Percentiles rank a stretch among this genome's conserved stretches.
Conservation (phyloP, 1,139 yeast species). For the Geotrichum klebahnii region DNA sequence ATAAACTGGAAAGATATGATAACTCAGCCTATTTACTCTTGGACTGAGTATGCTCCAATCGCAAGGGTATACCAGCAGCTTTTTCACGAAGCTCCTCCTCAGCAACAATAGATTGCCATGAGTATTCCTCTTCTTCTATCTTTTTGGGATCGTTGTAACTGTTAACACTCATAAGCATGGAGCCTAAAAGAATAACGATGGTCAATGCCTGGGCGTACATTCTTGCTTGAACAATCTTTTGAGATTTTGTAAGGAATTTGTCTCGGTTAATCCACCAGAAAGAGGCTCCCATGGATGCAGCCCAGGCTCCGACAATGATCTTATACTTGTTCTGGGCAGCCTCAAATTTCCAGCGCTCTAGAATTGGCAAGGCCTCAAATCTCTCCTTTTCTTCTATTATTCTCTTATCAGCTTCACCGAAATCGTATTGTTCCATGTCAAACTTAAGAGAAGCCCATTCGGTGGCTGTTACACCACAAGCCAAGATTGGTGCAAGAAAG, state of each 20-base stretch:
- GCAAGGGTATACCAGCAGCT: slow-evolving; percentile 24
- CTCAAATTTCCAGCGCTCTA: slow-evolving; percentile 17
- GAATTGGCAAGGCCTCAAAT: slow-evolving; percentile 12
- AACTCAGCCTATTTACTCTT: slow-evolving; percentile 5
- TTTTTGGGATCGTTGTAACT: slow-evolving; percentile 32
- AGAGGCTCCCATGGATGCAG: slow-evolving; percentile 77
- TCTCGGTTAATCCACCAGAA: slow-evolving; percentile 75
- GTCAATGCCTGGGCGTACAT: slow-evolving; percentile 84
- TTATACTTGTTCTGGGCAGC: slow-evolving; percentile 59
- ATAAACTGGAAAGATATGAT: neutral
- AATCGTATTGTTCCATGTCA: slow-evolving; percentile 28
- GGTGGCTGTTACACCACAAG: slow-evolving; percentile 35
- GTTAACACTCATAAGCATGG: slow-evolving; percentile 35
- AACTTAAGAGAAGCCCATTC: slow-evolving; percentile 38
- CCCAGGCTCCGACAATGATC: slow-evolving; percentile 78
- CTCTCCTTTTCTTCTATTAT: slow-evolving; percentile 19
- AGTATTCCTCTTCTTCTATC: slow-evolving; percentile 33
- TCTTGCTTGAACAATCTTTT: slow-evolving; percentile 88
- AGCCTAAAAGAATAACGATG: slow-evolving; percentile 38
- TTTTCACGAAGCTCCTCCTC: slow-evolving; percentile 32
- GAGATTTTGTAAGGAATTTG: slow-evolving; percentile 70
- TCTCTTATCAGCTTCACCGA: slow-evolving; percentile 19
- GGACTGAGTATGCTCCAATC: slow-evolving; percentile 7
- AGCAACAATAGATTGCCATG: slow-evolving; percentile 34
- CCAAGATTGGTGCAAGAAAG: slow-evolving; percentile 33